Conservation (phyloP, 176 grass and related monocot species). For the Puccinellia tenuiflora region DNA sequence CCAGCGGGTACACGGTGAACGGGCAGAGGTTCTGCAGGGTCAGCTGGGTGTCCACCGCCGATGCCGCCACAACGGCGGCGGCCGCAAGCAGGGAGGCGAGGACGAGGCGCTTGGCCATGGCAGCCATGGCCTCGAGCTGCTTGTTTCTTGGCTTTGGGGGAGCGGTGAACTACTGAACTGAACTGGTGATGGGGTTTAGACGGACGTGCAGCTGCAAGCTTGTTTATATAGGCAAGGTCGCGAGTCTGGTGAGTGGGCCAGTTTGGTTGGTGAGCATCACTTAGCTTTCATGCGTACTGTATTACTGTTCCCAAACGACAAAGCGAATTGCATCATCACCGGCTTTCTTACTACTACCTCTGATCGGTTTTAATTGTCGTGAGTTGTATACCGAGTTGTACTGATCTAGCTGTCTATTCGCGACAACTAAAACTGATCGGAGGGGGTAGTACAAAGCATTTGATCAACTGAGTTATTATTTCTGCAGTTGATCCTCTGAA, state of each 20-base stretch:
- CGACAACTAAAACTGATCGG: too few species aligned
- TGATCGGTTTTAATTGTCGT: background rate
- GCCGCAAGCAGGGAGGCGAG: background rate
- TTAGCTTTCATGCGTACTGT: background rate
- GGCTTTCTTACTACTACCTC: too few species aligned
- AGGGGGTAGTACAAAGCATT: too few species aligned
- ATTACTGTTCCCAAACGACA: background rate
- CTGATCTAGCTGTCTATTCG: too few species aligned
- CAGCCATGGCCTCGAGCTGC: background rate
- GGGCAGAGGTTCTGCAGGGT: conserved; percentile 20
- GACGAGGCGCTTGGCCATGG: background rate
- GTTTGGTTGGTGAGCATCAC: background rate
- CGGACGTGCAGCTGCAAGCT: background rate
- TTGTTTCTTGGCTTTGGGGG: background rate
- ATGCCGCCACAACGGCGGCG: background rate
- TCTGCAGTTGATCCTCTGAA: background rate
- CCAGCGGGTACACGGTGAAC: conserved; percentile 8
- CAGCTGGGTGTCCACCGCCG: background rate
- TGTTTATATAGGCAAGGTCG: background rate
- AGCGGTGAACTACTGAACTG: background rate
- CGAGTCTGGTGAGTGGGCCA: background rate
- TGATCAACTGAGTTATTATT: background rate
- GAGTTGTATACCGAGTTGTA: too few species aligned
- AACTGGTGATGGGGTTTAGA: background rate
- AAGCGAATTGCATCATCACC: background rate